These are phyloP conservation scores for Botrytis sinoallii DNA, from an alignment of 2,329 filamentous ascomycete genomes.

Conservation along the genomic window DNA sequence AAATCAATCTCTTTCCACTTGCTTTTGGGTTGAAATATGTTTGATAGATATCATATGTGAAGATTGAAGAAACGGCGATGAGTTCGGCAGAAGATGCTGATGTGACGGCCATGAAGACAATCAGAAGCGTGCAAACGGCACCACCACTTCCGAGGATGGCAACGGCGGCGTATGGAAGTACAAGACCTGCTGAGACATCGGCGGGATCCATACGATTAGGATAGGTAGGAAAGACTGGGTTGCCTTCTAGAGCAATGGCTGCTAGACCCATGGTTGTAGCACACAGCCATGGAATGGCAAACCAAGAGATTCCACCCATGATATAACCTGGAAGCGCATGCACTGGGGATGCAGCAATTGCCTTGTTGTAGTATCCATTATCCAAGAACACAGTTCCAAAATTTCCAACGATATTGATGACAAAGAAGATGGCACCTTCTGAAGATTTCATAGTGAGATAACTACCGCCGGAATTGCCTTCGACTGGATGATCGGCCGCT, in stretches of 20 bases:
- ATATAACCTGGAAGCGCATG: conserved; percentile 87
- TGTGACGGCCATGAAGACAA: conserved; percentile 89
- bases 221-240: conserved; percentile 68
- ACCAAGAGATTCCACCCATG: conserved; percentile 78
- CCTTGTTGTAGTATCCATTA: conserved; percentile 91
- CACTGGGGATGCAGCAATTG: conserved; percentile 81
- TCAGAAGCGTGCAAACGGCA: conserved; percentile 71
- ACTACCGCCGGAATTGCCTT: conserved; percentile 75
- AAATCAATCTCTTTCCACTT: conserved; percentile 72
- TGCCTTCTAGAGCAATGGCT: conserved; percentile 74
- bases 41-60: conserved; percentile 85
- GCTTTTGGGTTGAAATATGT: conserved; percentile 80
- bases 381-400: conserved; percentile 78
- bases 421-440: conserved; percentile 83
- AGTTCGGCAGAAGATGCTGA: conserved; percentile 73
- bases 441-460: conserved; percentile 83
- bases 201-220: conserved; percentile 67
- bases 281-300: conserved; percentile 86
- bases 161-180: conserved; percentile 80
- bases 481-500: conserved; percentile 66
- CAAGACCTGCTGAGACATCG: conserved; percentile 79
- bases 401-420: conserved; percentile 85
- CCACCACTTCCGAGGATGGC: conserved; percentile 79
- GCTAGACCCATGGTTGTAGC: conserved; percentile 86
- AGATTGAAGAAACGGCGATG: conserved; percentile 83